A percentile compares a stretch with the other conserved stretches of the same genome.
Conservation (phyloP, 179 eudicot genomes). For the Beta macrorhiza region DNA sequence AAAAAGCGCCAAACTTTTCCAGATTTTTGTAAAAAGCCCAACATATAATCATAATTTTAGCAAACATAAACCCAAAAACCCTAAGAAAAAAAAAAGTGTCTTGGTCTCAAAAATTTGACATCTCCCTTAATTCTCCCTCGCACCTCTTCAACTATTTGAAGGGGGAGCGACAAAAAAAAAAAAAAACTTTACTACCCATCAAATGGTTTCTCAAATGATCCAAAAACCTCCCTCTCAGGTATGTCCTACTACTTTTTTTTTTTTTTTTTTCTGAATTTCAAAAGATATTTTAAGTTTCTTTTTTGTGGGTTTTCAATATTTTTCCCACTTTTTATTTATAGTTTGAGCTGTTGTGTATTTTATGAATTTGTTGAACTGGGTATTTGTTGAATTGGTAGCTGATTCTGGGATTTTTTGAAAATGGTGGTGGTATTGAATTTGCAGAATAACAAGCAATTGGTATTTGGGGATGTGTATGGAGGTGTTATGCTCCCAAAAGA, state of each 20-base stretch:
- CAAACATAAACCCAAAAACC: constrained; percentile 7
- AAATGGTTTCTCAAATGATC: constrained; percentile 19
- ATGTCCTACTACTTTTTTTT: constrained; percentile 2
- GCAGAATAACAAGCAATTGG: constrained; percentile 39
- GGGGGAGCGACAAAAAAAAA: constrained; percentile 1
- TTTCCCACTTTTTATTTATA: too few species aligned
- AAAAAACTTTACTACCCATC: not conserved
- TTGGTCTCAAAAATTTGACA: not conserved
- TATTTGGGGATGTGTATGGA: constrained; percentile 48
- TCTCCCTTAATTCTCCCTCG: not conserved
- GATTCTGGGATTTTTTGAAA: not conserved
- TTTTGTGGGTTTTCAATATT: not conserved
- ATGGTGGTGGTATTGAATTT: constrained; percentile 22
- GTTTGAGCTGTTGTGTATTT: not conserved
- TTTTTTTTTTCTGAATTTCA: not conserved
- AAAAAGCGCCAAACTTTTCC: constrained; percentile 6
- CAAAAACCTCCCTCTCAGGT: constrained; percentile 34
- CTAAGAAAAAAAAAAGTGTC: not conserved
- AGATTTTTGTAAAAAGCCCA: not conserved
- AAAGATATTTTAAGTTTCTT: constrained; percentile 10
- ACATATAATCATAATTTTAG: not conserved
- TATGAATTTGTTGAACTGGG: constrained; percentile 24
- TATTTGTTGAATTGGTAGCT: constrained; percentile 18
- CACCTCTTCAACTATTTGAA: constrained; percentile 17
- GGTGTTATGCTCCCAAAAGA: constrained; percentile 37